Evolutionary conservation across 495 filamentous ascomycete genomes (phyloP), one percentile per base, ranked within the genome.

Genomic region (Aspergillus sclerotioniger): DNA sequence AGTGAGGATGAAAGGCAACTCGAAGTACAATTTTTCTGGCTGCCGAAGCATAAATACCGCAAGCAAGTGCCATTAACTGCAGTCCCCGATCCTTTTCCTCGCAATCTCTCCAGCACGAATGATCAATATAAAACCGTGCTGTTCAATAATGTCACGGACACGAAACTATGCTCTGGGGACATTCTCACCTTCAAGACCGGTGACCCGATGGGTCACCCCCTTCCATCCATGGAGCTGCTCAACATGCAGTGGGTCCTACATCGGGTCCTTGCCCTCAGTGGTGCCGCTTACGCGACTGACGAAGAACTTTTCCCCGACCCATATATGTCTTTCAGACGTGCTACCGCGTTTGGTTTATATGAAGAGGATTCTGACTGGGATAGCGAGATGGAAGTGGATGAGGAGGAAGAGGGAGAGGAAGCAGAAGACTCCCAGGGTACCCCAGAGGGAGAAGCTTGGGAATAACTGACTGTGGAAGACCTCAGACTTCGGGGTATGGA

Each of bases 161-260:
- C 7, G 17, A 39, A 3, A 20, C 5, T 53, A 37, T 17, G 35
- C 13, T 53, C 51, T 17, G 35, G 32, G n/a, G 51, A 54, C 19
- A 54, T 28, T 21, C 51, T 54, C 32, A 43, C 32, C 9, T 43
- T 54, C n/a, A 5, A 41, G 21, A 54, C 33, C 31, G 8, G 12
- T 28, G 51, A 54, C 37, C 51, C 51, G 8, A 15, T 21, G 15
- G 51, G 20, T 3, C 51, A 54, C 37, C 51, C 51, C 19, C 51
- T 54, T 44, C 51, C 51, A 28, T 54, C 51, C 32, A 54, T 54
- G 3, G 33, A 54, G 5, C 33, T 54, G 3, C 20, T 44, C 31
- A 33, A 10, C 31, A 33, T 33, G 44, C 44, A 46, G 44, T 46
- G 44, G 44, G n/a, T 46, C n/a, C 44, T 46, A 46, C 44, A 46